Evolutionary conservation across 768 basidiomycete genomes (phyloP), one percentile per base, ranked within the genome.

Genomic region (Lactarius sanguifluus): DNA sequence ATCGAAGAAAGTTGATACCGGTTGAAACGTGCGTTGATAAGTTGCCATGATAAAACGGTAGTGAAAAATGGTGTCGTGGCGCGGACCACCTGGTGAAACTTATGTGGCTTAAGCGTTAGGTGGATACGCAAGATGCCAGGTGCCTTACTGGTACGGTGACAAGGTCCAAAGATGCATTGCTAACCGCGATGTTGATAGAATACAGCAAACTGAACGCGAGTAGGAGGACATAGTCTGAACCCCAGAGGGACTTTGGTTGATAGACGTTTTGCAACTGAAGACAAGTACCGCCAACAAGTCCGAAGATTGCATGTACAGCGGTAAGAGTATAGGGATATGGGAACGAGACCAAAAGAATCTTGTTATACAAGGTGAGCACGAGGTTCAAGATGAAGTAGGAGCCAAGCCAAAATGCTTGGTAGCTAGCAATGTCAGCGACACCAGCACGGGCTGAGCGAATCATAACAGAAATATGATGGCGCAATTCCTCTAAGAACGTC

Each of bases 51-150:
- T 62, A 98, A 83, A 43, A 88, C 60, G 71, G 97, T 89, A 28
- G 92, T 96, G 79, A 98, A 98, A 59, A 98, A 83, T 0, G 97
- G 96, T 0, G 96, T 91, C 23, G 91, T 85, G 5, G 95, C 92
- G 34, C 97, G 90, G 43, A 98, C 88, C 63, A 98, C 94, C 81
- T 98, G 96, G 76, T 98, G 97, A 74, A 99, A 97, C 94, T 97
- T 43, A 68, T 9, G 55, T 5, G 34, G 52, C 2, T 59, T 54
- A 41, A 61, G 20, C 16, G 3, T 30, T 30, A 20, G 20, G 55
- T 41, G 30, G 59, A 61, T 57, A 23, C 59, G 40, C 50, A 67
- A 64, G 30, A 16, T 59, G 32, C 47, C 43, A 34, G 5, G 7
- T 6, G 16, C 85, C 91, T 72, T 67, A 94, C 92, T 6, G 95